Base-by-base conservation (phyloP, 2,329 filamentous ascomycete species). In the Aspergillus ustus region DNA sequence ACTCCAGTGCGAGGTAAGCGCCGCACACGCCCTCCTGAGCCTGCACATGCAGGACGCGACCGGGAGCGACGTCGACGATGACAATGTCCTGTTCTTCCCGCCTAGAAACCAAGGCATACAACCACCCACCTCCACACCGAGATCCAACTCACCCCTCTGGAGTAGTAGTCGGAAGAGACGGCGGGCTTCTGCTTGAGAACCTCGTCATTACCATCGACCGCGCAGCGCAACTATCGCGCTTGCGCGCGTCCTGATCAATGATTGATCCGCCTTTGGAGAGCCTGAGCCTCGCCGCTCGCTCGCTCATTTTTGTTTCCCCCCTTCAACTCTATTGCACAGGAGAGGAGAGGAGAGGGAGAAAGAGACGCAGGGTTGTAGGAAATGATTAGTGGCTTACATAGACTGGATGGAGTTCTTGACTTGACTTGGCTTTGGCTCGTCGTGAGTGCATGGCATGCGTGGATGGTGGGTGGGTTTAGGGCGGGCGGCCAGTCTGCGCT, bases 11-110 rank as follows among this genome's bases (percentile, higher is more conserved):
- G 75, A 77, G 53, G 70, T 77, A 20, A 73, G 71, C 52, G 76
- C 76, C 17, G 76, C 76, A 5, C 75, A 77, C 66, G 74, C 76
- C 22, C 65, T 78, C 58, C 65, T 78, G 22, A 71, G 65, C 57
- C 45, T 78, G 22, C 71, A 75, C 34, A 73, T 73, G 71, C 72
- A 75, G 57, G 69, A 75, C 44, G 67, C 67, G 19, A 63, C 53
- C 2, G 63, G 63, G 6, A 61, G 46, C 7, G 71, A 72, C 17
- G 63, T 69, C 29, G 59, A 2, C 19, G 13, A 45, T 46, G 25
- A 29, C 45, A 25, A 43, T 20, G n/a, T 34, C 15, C 19, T 29
- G 7, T 11, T 40, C 11, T 15, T 15, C 5, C 34, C 34, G 34
- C 34, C 34, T 40, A 15, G 15, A 15, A 40, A 13, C 15, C 9